Percentiles rank a stretch among this genome's conserved stretches.
Conservation (phyloP, 257 asterid species). For the Rubia yunnanensis region DNA sequence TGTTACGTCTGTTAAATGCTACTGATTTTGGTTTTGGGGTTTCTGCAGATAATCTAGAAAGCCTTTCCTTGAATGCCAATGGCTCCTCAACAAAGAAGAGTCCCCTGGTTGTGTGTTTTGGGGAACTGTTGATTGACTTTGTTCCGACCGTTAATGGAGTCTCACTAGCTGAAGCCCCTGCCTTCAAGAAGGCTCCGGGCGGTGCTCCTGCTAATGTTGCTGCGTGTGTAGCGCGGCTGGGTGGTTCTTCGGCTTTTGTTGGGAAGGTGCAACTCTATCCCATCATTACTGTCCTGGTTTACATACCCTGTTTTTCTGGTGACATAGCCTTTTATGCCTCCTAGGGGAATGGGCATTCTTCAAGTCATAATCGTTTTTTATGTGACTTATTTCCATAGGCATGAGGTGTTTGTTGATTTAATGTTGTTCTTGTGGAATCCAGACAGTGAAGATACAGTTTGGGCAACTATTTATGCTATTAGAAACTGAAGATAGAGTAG, state of each 20-base stretch:
- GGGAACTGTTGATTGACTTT: slow-evolving; percentile 91
- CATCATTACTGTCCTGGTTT: slow-evolving; percentile 10
- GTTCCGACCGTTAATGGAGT: slow-evolving; percentile 79
- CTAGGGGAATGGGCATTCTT: not conserved
- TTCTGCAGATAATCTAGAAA: slow-evolving; percentile 40
- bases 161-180: slow-evolving; percentile 91
- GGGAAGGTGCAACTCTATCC: slow-evolving; percentile 54
- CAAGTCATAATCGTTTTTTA: not conserved
- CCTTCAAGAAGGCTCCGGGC: slow-evolving; percentile 78
- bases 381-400: not conserved
- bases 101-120: slow-evolving; percentile 69
- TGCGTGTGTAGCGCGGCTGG: slow-evolving; percentile 67
- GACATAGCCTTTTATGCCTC: not conserved
- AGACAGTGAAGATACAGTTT: not conserved
- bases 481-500: not conserved
- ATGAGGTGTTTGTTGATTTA: not conserved
- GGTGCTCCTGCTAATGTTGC: slow-evolving; percentile 98
- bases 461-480: slow-evolving; percentile 1
- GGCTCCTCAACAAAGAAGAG: slow-evolving; percentile 26
- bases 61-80: slow-evolving; percentile 34
- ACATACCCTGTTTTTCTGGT: not conserved
- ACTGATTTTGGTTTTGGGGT: not conserved
- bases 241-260: slow-evolving; percentile 85
- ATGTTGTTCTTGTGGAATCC: not conserved
- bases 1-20: not conserved